Percentiles rank a stretch among this genome's conserved stretches.
These are phyloP conservation scores for Rhodocollybia butyracea DNA, from an alignment of 768 basidiomycete species.

Conservation along the genomic window DNA sequence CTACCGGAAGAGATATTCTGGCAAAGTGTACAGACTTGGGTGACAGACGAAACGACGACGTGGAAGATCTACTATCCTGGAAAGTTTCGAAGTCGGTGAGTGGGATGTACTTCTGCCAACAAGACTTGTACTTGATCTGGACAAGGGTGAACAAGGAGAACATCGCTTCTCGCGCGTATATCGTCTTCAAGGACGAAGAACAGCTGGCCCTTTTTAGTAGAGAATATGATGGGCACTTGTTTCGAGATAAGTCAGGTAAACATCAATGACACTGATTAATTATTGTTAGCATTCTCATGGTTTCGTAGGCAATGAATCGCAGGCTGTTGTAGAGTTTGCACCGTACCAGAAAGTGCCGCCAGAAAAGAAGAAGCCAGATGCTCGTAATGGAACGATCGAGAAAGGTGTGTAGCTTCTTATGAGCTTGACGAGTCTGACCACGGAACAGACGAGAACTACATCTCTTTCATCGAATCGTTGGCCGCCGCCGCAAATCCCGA, in stretches of 20 bases:
- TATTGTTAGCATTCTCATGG: background rate
- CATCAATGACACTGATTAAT: background rate
- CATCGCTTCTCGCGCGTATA: constrained; percentile 85
- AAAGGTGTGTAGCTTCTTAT: constrained; percentile 49
- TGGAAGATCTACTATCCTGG: constrained; percentile 71
- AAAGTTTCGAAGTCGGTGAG: constrained; percentile 68
- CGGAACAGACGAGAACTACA: constrained; percentile 71
- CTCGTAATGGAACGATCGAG: constrained; percentile 84
- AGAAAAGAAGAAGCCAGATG: constrained; percentile 74
- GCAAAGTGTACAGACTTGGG: constrained; percentile 86
- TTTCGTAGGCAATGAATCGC: constrained; percentile 76
- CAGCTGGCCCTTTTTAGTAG: constrained; percentile 69
- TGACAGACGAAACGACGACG: constrained; percentile 62
- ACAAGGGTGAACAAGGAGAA: constrained; percentile 79
- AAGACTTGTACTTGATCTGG: background rate
- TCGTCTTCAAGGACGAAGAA: constrained; percentile 80
- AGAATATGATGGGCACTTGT: constrained; percentile 89
- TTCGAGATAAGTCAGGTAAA: constrained; percentile 88
- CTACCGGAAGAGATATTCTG: constrained; percentile 93
- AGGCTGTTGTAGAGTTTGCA: constrained; percentile 91
- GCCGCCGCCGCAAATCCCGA: constrained; percentile 51
- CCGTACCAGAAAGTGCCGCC: constrained; percentile 85
- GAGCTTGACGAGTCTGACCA: background rate
- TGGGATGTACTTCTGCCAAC: constrained; percentile 1
- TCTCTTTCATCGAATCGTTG: constrained; percentile 77